Evolutionary conservation across 306 rosid genomes (phyloP), one percentile per base, ranked within the genome.

Genomic region (Pterocarpus macrocarpus): DNA sequence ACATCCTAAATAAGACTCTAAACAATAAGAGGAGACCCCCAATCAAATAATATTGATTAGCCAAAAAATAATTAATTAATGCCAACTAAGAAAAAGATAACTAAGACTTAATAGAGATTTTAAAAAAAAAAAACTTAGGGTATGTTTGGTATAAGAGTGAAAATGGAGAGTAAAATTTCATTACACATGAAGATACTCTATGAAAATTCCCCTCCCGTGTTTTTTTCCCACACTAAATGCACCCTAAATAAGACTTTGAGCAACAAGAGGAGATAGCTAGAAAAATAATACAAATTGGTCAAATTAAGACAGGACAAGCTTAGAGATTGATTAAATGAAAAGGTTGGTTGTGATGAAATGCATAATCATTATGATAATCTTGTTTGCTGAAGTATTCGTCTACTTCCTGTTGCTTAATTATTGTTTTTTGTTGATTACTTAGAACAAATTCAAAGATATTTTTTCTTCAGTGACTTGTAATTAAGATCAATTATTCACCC

Each of bases 341-440:
- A 75, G 30, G 76, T 75, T 58, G 52, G 69, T 76, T 77, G 53
- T 2, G 57, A 72, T 59, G 38, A 71, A 76, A 72, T 57, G 5
- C 16, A 70, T 78, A 62, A 82, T 73, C 61, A 82, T 78, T 73
- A 45, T 45, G 79, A 56, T 80, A 45, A 41, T 75, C 22, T 70
- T 64, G 43, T 30, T 62, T 75, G 71, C 86, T 84, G 36, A 71
- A 82, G 52, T 66, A 52, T 62, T 81, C 86, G 44, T 73, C 45
- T 12, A 35, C 9, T 82, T 73, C 68, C 52, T 55, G 41, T 66
- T 78, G 16, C 71, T 43, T 43, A 16, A 4, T 55, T 15, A 50
- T 45, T 77, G 11, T 65, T 85, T 22, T 57, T 59, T 5, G 47
- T 69, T 58, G 73, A 61, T 78, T 67, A 71, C 77, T 64, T 76